Evolutionary conservation across 2,329 filamentous ascomycete genomes (phyloP).

Genomic region (Ilyonectria mors-panacis): DNA sequence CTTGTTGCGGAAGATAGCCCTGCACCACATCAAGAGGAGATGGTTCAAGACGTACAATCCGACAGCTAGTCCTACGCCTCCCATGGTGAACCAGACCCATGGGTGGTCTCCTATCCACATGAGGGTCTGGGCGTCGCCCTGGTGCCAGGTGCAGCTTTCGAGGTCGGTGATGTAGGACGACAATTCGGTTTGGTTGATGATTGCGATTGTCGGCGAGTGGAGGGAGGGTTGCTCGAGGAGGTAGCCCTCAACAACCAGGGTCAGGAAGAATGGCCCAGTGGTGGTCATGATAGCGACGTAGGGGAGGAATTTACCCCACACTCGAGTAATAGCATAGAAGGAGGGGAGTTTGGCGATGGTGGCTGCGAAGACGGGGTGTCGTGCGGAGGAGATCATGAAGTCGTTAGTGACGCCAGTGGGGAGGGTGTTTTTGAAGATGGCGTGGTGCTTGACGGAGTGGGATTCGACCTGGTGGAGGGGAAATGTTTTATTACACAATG

Average conservation of each 20-base stretch:
- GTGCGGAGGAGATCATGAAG: conserved; percentile 80
- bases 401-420: conserved; percentile 88
- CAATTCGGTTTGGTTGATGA: conserved; percentile 46
- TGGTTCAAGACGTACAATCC: conserved; percentile 39
- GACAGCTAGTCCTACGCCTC: conserved; percentile 41
- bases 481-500: conserved; percentile 65
- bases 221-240: conserved; percentile 63
- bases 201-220: conserved; percentile 46
- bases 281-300: conserved; percentile 88
- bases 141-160: conserved; percentile 62
- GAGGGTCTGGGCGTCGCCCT: conserved; percentile 61
- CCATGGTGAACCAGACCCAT: conserved; percentile 52
- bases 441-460: conserved; percentile 47
- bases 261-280: conserved; percentile 83
- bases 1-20: too few relatives aligned
- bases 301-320: conserved; percentile 73
- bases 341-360: conserved; percentile 75
- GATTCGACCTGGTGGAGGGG: conserved; percentile 44
- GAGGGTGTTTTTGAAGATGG: conserved; percentile 64
- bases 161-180: conserved; percentile 55
- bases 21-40: conserved; percentile 8
- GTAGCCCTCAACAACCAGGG: conserved; percentile 83
- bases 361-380: conserved; percentile 81
- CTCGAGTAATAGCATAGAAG: conserved; percentile 71
- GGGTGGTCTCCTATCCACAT: conserved; percentile 62